Base-by-base conservation (phyloP, 208 protist genomes). In the Acanthamoeba triangularis region DNA sequence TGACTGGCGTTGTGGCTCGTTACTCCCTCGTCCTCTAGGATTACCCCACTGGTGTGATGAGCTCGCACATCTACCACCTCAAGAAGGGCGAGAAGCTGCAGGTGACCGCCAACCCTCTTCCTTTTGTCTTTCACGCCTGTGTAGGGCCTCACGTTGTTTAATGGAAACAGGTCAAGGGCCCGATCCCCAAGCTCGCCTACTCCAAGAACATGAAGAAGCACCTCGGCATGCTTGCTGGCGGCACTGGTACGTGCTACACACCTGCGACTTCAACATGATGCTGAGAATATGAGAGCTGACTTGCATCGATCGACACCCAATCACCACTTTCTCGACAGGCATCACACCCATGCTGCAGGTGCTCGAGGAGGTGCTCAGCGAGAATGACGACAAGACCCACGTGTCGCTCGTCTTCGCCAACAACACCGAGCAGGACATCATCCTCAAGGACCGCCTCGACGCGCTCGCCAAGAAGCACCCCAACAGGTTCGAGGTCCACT, bases 291-390 rank as follows among this genome's bases (percentile, higher is more conserved):
- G 16, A 56, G 1, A 56, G 52, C 52, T 56, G 10, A 56, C 52
- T 0, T 18, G 14, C 10, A 56, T 56, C 14, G 52, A 56, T 56
- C 52, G 61, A 20, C 18, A n/a, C 28, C 18, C 18, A 67, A 1
- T 67, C 52, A 13, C 52, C 52, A 56, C 52, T 44, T 4, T 44
- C 41, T 4, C 52, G 1, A 18, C 0, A 78, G 98, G 98, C 49
- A 99, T 99, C 96, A 97, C 98, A 10, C 98, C 98, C 3, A 99
- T 99, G 98, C 98, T 98, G 94, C 98, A 99, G 78, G 98, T 99
- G 5, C 97, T 98, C 28, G 97, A 98, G 5, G 98, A 98, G 95
- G 95, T 99, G 35, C 95, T 99, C 28, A 74, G 91, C 37, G 95
- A 97, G 16, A 97, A 97, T 10, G 98, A 99, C 95, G 98, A 99